A percentile compares a stretch with the other conserved stretches of the same genome.
These are phyloP conservation scores for Dactylellina cionopaga DNA, from an alignment of 2,329 filamentous ascomycete species.

Conservation along the genomic window DNA sequence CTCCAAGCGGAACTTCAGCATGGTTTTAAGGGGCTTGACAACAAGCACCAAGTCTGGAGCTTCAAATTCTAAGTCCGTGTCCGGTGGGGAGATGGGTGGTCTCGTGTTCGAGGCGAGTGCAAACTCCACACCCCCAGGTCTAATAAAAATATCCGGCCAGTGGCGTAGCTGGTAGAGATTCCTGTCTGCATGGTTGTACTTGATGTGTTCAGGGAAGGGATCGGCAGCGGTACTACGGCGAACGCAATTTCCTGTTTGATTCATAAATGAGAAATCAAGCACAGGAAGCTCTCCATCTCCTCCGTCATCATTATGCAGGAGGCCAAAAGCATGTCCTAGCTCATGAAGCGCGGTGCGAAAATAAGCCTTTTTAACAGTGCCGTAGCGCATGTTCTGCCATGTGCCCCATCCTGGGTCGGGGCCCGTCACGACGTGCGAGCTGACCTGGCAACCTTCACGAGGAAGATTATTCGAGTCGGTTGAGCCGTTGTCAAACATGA, in stretches of 20 bases:
- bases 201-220: background rate
- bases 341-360: slow-evolving; percentile 27
- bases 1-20: slow-evolving; percentile 11
- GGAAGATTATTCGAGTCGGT: slow-evolving; percentile 17
- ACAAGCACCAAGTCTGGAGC: slow-evolving; percentile 3
- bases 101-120: background rate
- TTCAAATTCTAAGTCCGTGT: slow-evolving; percentile 10
- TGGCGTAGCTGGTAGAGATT: slow-evolving; percentile 27
- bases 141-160: slow-evolving; percentile 15
- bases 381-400: slow-evolving; percentile 10
- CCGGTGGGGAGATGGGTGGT: slow-evolving; percentile 3
- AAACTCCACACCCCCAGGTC: slow-evolving; percentile 19
- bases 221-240: background rate
- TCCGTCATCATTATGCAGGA: slow-evolving; percentile 20
- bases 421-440: background rate
- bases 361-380: background rate
- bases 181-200: slow-evolving; percentile 23
- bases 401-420: background rate
- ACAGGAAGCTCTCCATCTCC: background rate
- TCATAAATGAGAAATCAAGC: slow-evolving; percentile 15
- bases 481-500: slow-evolving; percentile 12
- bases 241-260: slow-evolving; percentile 11
- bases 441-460: slow-evolving; percentile 14
- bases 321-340: slow-evolving; percentile 19
- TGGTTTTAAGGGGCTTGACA: background rate